Evolutionary conservation across 202 grass and related monocot genomes (phyloP), one percentile per base, ranked within the genome.

Genomic region (Hordeum pubiflorum): DNA sequence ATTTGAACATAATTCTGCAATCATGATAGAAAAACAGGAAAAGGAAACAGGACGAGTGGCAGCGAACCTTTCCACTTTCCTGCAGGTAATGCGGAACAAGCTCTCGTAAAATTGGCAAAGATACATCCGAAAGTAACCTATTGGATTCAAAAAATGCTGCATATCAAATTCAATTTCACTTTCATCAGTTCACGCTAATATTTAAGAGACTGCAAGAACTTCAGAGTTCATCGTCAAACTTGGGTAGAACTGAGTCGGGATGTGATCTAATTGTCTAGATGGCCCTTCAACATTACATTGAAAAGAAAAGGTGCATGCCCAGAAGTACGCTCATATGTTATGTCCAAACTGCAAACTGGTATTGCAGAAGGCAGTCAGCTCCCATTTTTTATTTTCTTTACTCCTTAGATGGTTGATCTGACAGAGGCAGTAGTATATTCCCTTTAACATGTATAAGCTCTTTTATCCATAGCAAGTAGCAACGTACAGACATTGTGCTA

Each of bases 31-130:
- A 31, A 69, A 43, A 48, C 3, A 14, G 24, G 0, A 37, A 46
- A 14, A 58, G 7, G 15, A 52, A 76, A 72, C 39, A 74, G 23
- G 38, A 37, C 23, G 82, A 44, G 63, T 55, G 39, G 22, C 40
- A 44, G 22, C 40, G 74, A 89, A 98, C 95, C 92, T 99, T 99
- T 83, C 89, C 89, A 81, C 83, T 95, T 80, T 96, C 96, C 74
- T 99, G 96, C 14, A 99, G 92, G 79, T 99, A 99, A 90, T 96
- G 85, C 3, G 96, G 96, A 71, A 82, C 85, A 69, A 96, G 85
- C 75, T 96, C 96, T 89, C 92, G 88, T 78, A 96, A 83, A 88
- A 99, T 96, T 83, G 96, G 96, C 69, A 99, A 88, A 85, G 96
- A 96, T 83, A 99, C 75, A 72, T 99, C 96, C 1, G 96, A 99